Conservation (phyloP, 2,329 filamentous ascomycete species). For the Diaporthe australafricana region DNA sequence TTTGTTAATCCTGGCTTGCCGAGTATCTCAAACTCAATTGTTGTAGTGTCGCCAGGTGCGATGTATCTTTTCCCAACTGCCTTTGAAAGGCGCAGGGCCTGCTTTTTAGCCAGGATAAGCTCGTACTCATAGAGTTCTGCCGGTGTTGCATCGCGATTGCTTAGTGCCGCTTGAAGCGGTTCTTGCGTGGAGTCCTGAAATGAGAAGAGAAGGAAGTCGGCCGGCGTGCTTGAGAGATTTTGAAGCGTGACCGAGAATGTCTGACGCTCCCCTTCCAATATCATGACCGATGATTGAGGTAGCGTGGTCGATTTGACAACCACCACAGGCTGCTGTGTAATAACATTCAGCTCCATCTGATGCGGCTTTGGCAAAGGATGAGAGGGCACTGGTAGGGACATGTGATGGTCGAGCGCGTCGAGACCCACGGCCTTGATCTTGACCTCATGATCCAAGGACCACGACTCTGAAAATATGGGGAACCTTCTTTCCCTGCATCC, state of each 20-base stretch:
- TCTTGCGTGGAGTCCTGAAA: slow-evolving; percentile 90
- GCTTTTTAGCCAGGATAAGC: slow-evolving; percentile 79
- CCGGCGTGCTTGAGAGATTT: slow-evolving; percentile 81
- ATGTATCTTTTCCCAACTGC: slow-evolving; percentile 70
- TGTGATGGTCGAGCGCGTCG: slow-evolving; percentile 63
- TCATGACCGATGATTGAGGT: slow-evolving; percentile 87
- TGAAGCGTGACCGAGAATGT: slow-evolving; percentile 82
- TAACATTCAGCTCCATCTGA: slow-evolving; percentile 76
- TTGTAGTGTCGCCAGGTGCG: slow-evolving; percentile 72
- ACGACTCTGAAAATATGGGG: slow-evolving; percentile 82
- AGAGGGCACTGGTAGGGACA: slow-evolving; percentile 51
- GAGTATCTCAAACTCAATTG: slow-evolving; percentile 85
- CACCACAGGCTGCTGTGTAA: slow-evolving; percentile 82
- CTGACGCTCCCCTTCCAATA: slow-evolving; percentile 88
- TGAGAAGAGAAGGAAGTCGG: slow-evolving; percentile 87
- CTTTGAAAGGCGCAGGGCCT: slow-evolving; percentile 70
- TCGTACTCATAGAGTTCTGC: slow-evolving; percentile 90
- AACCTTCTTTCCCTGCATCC: slow-evolving; percentile 88
- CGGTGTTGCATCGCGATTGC: slow-evolving; percentile 80
- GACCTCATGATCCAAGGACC: slow-evolving; percentile 74
- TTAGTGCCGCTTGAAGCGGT: slow-evolving; percentile 79
- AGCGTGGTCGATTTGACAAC: slow-evolving; percentile 81
- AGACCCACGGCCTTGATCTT: slow-evolving; percentile 85
- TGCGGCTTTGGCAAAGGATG: slow-evolving; percentile 56
- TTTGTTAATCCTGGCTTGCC: slow-evolving; percentile 87